Evolutionary conservation across 2,329 filamentous ascomycete genomes (phyloP), one percentile per base, ranked within the genome.

Genomic region (Pyrenophora seminiperda): DNA sequence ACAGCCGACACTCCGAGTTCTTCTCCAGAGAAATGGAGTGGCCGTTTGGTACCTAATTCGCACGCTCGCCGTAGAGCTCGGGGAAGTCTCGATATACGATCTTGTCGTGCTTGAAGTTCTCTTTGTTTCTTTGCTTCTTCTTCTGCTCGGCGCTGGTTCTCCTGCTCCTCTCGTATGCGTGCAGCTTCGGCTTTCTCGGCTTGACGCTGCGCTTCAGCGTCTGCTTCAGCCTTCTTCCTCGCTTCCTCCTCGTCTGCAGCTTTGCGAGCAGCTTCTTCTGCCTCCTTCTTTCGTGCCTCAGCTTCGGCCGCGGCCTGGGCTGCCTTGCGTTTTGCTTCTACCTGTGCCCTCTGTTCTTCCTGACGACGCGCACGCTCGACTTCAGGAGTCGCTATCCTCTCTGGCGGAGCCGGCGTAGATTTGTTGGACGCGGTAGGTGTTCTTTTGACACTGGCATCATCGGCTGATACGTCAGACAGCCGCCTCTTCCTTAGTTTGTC

Each of bases 1-100:
- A 73, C 65, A 15, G 66, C 62, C 5, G 70, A 72, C 14, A 75
- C 68, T 22, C 73, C 73, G 27, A 73, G 57, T 46, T 74, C 70
- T 48, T 72, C 67, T 14, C 69, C 70, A n/a, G 62, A 66, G 55
- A 74, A 74, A 38, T 73, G 68, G 5, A 75, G 51, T 7, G 72
- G 72, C 19, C 72, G 68, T 30, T 73, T 64, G 31, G 52, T 63
- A 6, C 72, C 71, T n/a, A 70, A 46, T 38, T 73, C 66, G 41
- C 70, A 74, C 13, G 72, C 72, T 40, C 68, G 59, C 27, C 68
- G 64, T 22, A 73, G 49, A n/a, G 71, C 71, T 45, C 61, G 65
- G 3, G 73, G 70, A 19, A 74, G 70, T 41, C 59, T 71, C 9
- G 68, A 63, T 32, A 73, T 56, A 13, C 72, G 70, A 38, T 62